Conservation (phyloP, 495 filamentous ascomycete species). For the Melanomma pulvis-pyrius region DNA sequence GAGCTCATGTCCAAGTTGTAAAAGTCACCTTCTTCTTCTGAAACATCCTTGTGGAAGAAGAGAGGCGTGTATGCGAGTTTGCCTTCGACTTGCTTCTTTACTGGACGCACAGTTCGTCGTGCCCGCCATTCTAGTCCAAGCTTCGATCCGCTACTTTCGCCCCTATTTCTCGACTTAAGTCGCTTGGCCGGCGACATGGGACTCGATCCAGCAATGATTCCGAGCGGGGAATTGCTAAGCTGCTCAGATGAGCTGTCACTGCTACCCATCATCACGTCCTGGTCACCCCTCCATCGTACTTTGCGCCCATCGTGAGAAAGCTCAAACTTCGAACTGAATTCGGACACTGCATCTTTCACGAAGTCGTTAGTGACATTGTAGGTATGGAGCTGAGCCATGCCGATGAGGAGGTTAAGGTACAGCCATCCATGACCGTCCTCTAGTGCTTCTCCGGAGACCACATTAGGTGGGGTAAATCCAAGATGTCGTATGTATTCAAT, state of each 20-base stretch:
- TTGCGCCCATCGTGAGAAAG: conserved; percentile 72
- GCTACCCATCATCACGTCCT: conserved; percentile 60
- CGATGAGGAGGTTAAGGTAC: conserved; percentile 78
- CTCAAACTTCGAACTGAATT: conserved; percentile 70
- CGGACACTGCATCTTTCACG: conserved; percentile 65
- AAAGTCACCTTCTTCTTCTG: conserved; percentile 38
- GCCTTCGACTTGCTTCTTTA: conserved; percentile 23
- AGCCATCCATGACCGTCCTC: conserved; percentile 66
- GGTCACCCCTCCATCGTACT: conserved; percentile 72
- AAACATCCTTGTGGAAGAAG: conserved; percentile 44
- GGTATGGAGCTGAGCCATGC: conserved; percentile 79
- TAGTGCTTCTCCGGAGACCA: conserved; percentile 50
- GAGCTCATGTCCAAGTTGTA: conserved; percentile 22
- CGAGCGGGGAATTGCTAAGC: conserved; percentile 19
- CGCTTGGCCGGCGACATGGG: conserved; percentile 8
- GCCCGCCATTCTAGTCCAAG: conserved; percentile 8
- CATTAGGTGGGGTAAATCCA: conserved; percentile 61
- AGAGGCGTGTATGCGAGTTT: conserved; percentile 46
- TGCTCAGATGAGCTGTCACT: conserved; percentile 50
- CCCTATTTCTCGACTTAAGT: conserved; percentile 4
- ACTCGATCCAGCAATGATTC: not conserved
- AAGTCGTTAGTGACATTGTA: conserved; percentile 75
- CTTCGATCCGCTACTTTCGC: conserved; percentile 2
- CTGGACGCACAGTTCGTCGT: conserved; percentile 1
- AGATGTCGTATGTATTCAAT: conserved; percentile 75